Base-by-base conservation (phyloP, 495 filamentous ascomycete genomes). In the Patellaria atrata region DNA sequence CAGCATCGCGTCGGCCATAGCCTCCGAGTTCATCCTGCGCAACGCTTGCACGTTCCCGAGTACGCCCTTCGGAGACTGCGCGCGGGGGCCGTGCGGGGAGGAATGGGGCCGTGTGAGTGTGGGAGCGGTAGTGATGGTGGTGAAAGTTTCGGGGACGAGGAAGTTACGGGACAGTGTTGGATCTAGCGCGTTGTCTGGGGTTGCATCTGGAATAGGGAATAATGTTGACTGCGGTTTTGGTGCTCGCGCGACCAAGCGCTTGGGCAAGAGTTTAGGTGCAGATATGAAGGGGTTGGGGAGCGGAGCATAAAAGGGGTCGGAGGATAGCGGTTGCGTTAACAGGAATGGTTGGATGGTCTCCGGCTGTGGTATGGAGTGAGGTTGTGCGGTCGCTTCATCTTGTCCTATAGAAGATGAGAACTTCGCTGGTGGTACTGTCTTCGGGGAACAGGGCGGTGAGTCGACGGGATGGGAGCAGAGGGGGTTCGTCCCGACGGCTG, bases 21-120 rank as follows among this genome's bases (percentile, higher is more conserved):
- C 44, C 18, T 59, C 54, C 14, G 47, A 52, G 25, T 59, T 55
- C 51, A 56, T 55, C 8, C 54, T 34, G 3, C 55, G 44, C 11
- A 59, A 38, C 10, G 41, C 44, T 30, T 36, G 35, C 7, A 55
- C 47, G 15, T 44, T 44, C 23, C 42, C 38, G 11, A 44, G 43
- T 5, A 59, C 37, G 14, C 38, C 36, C 22, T 43, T 41, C 3
- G 51, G 40, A 0, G 55, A 47, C 13, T 38, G 38, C 2, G 22
- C 30, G 13, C 51, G 43, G 3, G 53, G 55, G 8, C 53, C 48
- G 15, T 28, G 16, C 3, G 24, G 46, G 33, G n/a, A n/a, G n/a
- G n/a, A n/a, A n/a, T n/a, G n/a, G n/a, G n/a, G n/a, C n/a, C n/a
- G n/a, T n/a, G n/a, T n/a, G n/a, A n/a, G n/a, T n/a, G 18, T 13